A percentile compares a stretch with the other conserved stretches of the same genome.
These are phyloP conservation scores for Globisporangium abappressorium DNA, from an alignment of 352 stramenopile genomes.

Conservation along the genomic window DNA sequence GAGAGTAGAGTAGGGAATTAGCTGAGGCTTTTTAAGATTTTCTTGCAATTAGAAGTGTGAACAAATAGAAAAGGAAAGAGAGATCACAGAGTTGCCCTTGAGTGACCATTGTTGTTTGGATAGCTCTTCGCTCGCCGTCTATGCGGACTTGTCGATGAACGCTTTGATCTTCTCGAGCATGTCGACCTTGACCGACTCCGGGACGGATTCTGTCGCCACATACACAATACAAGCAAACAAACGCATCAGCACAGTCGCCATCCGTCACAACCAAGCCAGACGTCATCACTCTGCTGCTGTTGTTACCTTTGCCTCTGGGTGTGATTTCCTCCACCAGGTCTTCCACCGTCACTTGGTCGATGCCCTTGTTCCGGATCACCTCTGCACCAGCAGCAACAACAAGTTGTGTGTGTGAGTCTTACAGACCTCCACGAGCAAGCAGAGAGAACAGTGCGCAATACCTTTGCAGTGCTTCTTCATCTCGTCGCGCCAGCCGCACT, in stretches of 20 bases:
- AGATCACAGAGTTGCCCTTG: neutral
- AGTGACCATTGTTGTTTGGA: neutral
- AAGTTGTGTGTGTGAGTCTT: neutral
- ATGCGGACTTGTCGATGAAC: slow-evolving; percentile 82
- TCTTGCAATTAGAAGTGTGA: slow-evolving; percentile 1
- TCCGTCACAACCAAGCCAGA: neutral
- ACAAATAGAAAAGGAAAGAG: slow-evolving; percentile 5
- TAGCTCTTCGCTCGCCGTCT: slow-evolving; percentile 2
- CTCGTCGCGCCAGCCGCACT: slow-evolving; percentile 92
- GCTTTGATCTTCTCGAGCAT: slow-evolving; percentile 90
- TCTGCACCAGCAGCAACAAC: slow-evolving; percentile 38
- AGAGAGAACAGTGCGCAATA: slow-evolving; percentile 5
- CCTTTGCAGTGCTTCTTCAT: slow-evolving; percentile 90
- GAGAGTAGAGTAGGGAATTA: slow-evolving; percentile 4
- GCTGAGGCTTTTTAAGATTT: neutral
- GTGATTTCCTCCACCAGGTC: slow-evolving; percentile 93
- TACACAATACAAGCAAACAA: neutral
- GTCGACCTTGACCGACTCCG: slow-evolving; percentile 87
- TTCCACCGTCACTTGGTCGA: slow-evolving; percentile 94
- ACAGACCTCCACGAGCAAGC: neutral
- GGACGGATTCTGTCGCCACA: slow-evolving; percentile 52
- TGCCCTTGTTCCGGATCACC: slow-evolving; percentile 91
- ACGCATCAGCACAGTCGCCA: slow-evolving; percentile 8
- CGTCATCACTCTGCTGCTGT: neutral
- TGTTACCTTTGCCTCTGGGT: slow-evolving; percentile 71